A percentile compares a stretch with the other conserved stretches of the same genome.
These are phyloP conservation scores for Coelastrella sp. DNA, from an alignment of 139 green algal genomes.

Conservation along the genomic window DNA sequence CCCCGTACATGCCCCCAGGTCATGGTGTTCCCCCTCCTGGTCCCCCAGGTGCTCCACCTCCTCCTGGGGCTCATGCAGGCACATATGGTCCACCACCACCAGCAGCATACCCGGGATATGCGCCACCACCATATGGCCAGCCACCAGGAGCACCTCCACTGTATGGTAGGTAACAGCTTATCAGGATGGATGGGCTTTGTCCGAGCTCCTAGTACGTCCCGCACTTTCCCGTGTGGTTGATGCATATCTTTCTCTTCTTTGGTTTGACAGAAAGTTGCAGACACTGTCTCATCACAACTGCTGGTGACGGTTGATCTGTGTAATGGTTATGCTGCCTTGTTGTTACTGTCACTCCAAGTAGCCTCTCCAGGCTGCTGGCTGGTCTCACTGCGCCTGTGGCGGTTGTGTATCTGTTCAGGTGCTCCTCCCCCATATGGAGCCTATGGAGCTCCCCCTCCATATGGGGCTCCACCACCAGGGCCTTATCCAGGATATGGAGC, in stretches of 20 bases:
- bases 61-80: neutral
- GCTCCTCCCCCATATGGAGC: conserved; percentile 27
- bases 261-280: too few species aligned
- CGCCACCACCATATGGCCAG: neutral
- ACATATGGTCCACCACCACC: conserved; percentile 31
- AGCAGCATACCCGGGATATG: conserved; percentile 18
- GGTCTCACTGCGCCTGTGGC: too few species aligned
- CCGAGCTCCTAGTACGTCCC: too few species aligned
- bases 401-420: too few species aligned
- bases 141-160: conserved; percentile 12
- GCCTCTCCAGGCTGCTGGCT: neutral
- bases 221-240: too few species aligned
- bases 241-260: too few species aligned
- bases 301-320: too few species aligned
- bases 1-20: neutral
- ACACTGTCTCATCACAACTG: too few species aligned
- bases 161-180: neutral
- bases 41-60: neutral
- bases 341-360: neutral
- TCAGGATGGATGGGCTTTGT: too few species aligned
- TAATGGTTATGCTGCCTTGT: too few species aligned
- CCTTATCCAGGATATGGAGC: conserved; percentile 13
- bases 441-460: conserved; percentile 8
- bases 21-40: neutral
- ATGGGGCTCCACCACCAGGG: conserved; percentile 22